Base-by-base conservation (phyloP, 306 rosid species). In the Potentilla sterilis region DNA sequence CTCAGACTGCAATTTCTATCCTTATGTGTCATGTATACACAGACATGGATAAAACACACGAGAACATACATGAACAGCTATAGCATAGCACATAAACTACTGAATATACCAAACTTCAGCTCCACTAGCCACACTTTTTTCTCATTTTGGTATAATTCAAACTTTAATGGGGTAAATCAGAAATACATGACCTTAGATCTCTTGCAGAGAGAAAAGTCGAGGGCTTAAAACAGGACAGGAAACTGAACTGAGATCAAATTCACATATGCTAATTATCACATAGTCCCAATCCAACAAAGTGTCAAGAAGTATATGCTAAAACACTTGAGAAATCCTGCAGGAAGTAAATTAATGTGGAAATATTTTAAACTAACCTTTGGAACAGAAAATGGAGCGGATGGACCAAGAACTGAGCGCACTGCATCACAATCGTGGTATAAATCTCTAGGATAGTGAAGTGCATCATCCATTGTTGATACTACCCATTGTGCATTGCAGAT, bases 401-500 rank as follows among this genome's bases (percentile, higher is more conserved):
- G 72, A 70, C 97, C 98, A 41, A 95, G 85, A 81, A 92, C 59
- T 44, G 76, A 81, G 69, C 87, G 85, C 65, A 95, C 97, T 71
- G 86, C 83, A 81, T 90, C 96, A 84, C 96, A 90, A 74, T 87
- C 91, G 21, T 86, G 75, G 81, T 75, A 95, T 70, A 92, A 76
- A 85, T 92, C 91, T 79, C 75, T 86, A 19, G 98, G 92, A 81
- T 84, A 85, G 87, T 95, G 97, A 76, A 90, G 89, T 79, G 79
- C 86, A 69, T 72, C 65, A 69, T 92, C 97, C 89, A 86, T 64
- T 73, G 85, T 83, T 80, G 97, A 92, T 38, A 74, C 91, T 43
- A 90, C 89, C 97, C 98, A 95, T 80, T 58, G 84, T 66, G 54
- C 76, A 86, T 89, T 90, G 85, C 93, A 82, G 72, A 95, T 81